These are phyloP conservation scores for Persicaria tinctoria DNA, from an alignment of 148 eudicot genomes.

Conservation along the genomic window DNA sequence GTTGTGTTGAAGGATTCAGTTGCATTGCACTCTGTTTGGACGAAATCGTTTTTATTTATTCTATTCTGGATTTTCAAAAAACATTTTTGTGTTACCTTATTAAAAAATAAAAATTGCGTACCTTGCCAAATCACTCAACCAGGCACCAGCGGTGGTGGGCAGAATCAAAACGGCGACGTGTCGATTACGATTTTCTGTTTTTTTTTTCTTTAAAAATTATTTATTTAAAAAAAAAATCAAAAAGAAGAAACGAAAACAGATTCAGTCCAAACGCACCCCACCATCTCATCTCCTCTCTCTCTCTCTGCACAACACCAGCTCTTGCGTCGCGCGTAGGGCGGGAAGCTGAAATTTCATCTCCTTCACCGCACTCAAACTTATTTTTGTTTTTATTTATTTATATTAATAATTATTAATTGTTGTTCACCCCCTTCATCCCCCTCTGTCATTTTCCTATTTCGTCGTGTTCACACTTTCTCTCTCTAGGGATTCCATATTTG, in stretches of 20 bases:
- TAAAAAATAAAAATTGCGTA: background rate
- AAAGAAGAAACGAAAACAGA: background rate
- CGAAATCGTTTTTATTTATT: background rate
- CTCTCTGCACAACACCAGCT: background rate
- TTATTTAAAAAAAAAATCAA: background rate
- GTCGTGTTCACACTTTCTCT: conserved; percentile 10
- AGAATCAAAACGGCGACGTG: conserved; percentile 4
- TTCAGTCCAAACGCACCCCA: background rate
- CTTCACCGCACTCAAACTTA: background rate
- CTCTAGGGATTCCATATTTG: conserved; percentile 8
- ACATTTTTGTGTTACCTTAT: background rate
- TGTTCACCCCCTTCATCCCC: background rate
- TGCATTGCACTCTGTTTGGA: background rate
- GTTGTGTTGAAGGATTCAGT: background rate
- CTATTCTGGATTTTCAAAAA: background rate
- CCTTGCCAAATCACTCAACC: background rate
- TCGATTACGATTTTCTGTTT: background rate
- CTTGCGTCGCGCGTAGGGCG: conserved; percentile 9
- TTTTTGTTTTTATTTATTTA: background rate
- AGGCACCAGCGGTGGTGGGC: background rate
- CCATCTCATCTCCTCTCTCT: background rate
- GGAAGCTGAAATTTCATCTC: conserved; percentile 4
- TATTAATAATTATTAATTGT: too few relatives aligned
- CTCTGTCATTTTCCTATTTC: conserved; percentile 11
- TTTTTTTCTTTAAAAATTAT: background rate